Conservation (phyloP, 2,329 filamentous ascomycete genomes). For the Ceratocystis eucalypticola region DNA sequence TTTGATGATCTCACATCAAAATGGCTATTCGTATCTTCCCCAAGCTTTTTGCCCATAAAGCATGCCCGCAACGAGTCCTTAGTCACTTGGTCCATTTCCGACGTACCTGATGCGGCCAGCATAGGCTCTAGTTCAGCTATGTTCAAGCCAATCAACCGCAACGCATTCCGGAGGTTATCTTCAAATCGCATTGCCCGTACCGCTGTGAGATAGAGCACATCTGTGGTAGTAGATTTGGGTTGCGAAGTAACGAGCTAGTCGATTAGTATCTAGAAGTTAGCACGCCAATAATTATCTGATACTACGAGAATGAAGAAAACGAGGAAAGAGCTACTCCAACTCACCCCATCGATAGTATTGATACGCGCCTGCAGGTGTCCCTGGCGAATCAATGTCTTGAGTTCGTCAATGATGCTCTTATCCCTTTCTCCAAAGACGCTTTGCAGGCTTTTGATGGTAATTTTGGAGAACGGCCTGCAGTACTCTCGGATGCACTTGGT, state of each 20-base stretch:
- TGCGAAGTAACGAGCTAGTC: conserved; percentile 18
- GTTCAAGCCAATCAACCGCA: conserved; percentile 6
- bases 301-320: background rate
- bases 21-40: background rate
- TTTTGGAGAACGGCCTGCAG: conserved; percentile 76
- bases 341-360: conserved; percentile 64
- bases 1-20: background rate
- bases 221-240: background rate
- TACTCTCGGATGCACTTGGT: conserved; percentile 91
- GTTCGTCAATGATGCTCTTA: conserved; percentile 55
- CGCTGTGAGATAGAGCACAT: conserved; percentile 8
- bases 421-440: conserved; percentile 56
- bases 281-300: background rate
- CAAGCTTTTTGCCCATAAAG: background rate
- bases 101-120: background rate
- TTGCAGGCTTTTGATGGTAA: conserved; percentile 67
- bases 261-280: background rate
- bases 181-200: background rate
- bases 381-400: conserved; percentile 62
- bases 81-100: background rate
- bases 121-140: background rate
- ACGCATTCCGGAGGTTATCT: conserved; percentile 5
- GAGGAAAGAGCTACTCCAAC: conserved; percentile 17
- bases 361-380: conserved; percentile 64
- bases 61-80: background rate